Conservation (phyloP, 768 basidiomycete species). For the Cyathus striatus region DNA sequence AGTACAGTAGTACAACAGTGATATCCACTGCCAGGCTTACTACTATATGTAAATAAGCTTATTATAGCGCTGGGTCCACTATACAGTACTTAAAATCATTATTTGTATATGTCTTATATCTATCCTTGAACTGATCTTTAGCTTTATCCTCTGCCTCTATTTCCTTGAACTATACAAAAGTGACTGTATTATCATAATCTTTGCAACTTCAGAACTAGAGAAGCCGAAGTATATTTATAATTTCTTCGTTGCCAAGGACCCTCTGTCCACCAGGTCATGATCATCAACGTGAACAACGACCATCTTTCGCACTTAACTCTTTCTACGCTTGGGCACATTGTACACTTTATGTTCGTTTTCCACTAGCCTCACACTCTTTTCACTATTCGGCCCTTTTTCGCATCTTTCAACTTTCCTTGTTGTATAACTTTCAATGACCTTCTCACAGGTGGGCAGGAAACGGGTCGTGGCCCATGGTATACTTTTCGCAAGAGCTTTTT, state of each 20-base stretch:
- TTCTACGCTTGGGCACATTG: too few species aligned
- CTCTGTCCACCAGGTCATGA: too few species aligned
- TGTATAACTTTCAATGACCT: constrained; percentile 5
- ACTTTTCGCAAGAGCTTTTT: constrained; percentile 4
- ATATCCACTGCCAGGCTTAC: neutral
- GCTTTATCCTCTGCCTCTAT: neutral
- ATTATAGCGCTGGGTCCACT: neutral
- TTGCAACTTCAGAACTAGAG: too few species aligned
- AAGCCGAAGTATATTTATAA: too few species aligned
- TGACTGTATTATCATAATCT: too few species aligned
- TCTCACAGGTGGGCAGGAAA: constrained; percentile 21
- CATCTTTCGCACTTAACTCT: too few species aligned
- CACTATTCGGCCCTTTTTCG: too few species aligned
- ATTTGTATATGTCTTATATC: constrained; percentile 7
- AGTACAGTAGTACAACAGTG: neutral
- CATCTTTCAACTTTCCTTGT: neutral
- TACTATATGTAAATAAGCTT: neutral
- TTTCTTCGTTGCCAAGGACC: too few species aligned
- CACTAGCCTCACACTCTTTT: too few species aligned
- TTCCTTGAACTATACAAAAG: neutral
- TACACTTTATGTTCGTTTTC: too few species aligned
- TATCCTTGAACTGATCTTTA: neutral
- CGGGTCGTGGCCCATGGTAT: constrained; percentile 23
- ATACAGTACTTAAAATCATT: neutral
- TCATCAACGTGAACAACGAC: too few species aligned